A percentile compares a stretch with the other conserved stretches of the same genome.
These are phyloP conservation scores for Aspergillus nanangensis DNA, from an alignment of 495 filamentous ascomycete species.

Conservation along the genomic window DNA sequence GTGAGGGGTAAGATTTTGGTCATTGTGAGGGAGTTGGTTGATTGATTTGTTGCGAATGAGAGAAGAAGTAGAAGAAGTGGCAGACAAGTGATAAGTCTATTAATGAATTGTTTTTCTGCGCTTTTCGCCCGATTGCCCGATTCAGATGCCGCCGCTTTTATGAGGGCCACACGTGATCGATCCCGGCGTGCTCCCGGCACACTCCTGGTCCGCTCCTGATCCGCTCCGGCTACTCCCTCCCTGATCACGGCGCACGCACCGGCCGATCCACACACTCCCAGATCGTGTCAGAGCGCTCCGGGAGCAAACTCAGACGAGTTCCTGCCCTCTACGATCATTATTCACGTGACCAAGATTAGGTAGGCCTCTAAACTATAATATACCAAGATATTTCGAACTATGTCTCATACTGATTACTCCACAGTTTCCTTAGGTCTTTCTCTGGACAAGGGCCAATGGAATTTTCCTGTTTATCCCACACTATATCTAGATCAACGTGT, in stretches of 20 bases:
- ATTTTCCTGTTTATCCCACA: not conserved
- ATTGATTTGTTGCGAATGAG: no score
- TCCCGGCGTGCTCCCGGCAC: not conserved
- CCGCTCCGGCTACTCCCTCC: not conserved
- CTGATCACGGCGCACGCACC: not conserved
- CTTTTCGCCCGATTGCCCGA: conserved; percentile 1
- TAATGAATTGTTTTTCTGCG: not conserved
- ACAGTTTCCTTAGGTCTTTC: not conserved
- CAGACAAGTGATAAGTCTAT: not conserved
- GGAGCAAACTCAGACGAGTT: not conserved
- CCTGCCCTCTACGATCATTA: not conserved
- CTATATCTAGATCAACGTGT: not conserved
- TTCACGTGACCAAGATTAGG: not conserved
- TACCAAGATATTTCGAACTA: conserved; percentile 1
- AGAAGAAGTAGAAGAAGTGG: no score
- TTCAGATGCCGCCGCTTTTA: conserved; percentile 1
- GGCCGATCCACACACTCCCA: not conserved
- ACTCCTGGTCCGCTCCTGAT: not conserved
- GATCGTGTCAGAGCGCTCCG: not conserved
- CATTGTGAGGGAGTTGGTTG: not conserved
- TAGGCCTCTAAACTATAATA: not conserved
- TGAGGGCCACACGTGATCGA: not conserved
- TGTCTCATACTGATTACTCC: not conserved
- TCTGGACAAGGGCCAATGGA: not conserved
- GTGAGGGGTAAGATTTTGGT: not conserved